Percentiles rank a stretch among this genome's conserved stretches.
Conservation (phyloP, 441 rosid species). For the Oxalis stricta region DNA sequence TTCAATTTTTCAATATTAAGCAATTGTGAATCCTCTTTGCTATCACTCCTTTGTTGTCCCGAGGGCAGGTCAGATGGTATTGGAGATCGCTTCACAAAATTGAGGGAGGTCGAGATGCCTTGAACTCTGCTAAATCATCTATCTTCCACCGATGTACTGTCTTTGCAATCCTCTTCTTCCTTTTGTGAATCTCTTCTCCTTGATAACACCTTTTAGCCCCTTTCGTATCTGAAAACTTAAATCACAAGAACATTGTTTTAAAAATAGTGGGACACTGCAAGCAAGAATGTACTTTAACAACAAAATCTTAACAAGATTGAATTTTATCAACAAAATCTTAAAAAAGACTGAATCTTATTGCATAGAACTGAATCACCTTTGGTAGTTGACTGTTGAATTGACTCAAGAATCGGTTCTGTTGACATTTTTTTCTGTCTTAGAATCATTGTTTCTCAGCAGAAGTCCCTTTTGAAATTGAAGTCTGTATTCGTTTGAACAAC, state of each 20-base stretch:
- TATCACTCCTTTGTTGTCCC: background rate
- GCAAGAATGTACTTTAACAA: too few species aligned
- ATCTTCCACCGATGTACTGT: background rate
- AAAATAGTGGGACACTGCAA: too few species aligned
- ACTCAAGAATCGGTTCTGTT: constrained; percentile 26
- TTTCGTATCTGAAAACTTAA: constrained; percentile 7
- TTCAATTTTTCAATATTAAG: constrained; percentile 37
- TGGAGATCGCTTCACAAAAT: constrained; percentile 29
- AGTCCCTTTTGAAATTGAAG: constrained; percentile 38
- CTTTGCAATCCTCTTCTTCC: constrained; percentile 2
- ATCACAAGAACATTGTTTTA: background rate
- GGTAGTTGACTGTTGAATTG: constrained; percentile 18
- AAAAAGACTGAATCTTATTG: too few species aligned
- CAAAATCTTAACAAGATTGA: too few species aligned
- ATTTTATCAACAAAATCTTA: too few species aligned
- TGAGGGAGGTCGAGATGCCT: constrained; percentile 27
- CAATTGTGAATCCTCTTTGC: constrained; percentile 5
- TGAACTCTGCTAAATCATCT: constrained; percentile 10
- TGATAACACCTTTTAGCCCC: constrained; percentile 1
- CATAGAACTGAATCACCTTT: constrained; percentile 18
- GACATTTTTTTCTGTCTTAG: constrained; percentile 10
- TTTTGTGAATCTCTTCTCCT: constrained; percentile 3
- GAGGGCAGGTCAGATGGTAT: constrained; percentile 16
- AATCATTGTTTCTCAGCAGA: background rate
- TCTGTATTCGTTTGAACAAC: constrained; percentile 36